Percentiles rank a stretch among this genome's conserved stretches.
These are phyloP conservation scores for Setomelanomma holmii DNA, from an alignment of 2,329 filamentous ascomycete genomes.

Conservation along the genomic window DNA sequence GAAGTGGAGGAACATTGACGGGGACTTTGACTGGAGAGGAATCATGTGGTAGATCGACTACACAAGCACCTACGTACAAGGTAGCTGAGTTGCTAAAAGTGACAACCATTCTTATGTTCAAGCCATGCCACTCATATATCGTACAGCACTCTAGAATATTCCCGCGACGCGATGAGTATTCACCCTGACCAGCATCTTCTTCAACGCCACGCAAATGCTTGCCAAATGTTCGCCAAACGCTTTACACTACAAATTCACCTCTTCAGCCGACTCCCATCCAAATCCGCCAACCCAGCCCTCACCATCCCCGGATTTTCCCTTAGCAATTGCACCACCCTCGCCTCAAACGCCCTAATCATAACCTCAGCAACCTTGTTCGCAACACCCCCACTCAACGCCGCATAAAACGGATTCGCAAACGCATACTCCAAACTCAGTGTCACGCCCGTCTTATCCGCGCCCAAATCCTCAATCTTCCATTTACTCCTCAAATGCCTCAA, in stretches of 20 bases:
- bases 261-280: conserved; percentile 37
- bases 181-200: too few species aligned
- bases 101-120: background rate
- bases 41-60: conserved; percentile 40
- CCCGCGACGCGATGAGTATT: too few species aligned
- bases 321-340: conserved; percentile 69
- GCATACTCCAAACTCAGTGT: conserved; percentile 78
- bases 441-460: conserved; percentile 70
- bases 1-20: conserved; percentile 74
- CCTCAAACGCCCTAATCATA: conserved; percentile 95
- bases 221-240: too few species aligned
- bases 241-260: too few species aligned
- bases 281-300: conserved; percentile 29
- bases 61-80: too few species aligned
- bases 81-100: background rate
- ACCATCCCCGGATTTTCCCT: conserved; percentile 28
- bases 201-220: too few species aligned
- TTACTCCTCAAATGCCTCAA: conserved; percentile 73
- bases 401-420: conserved; percentile 90
- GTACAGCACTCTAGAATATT: too few species aligned
- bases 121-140: too few species aligned
- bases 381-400: conserved; percentile 78
- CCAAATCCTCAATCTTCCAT: conserved; percentile 66
- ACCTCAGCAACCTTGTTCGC: conserved; percentile 83
- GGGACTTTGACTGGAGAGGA: conserved; percentile 48